phyloP scores from a whole-genome alignment of 768 basidiomycete species.

The Phanerochaete carnosa region DNA sequence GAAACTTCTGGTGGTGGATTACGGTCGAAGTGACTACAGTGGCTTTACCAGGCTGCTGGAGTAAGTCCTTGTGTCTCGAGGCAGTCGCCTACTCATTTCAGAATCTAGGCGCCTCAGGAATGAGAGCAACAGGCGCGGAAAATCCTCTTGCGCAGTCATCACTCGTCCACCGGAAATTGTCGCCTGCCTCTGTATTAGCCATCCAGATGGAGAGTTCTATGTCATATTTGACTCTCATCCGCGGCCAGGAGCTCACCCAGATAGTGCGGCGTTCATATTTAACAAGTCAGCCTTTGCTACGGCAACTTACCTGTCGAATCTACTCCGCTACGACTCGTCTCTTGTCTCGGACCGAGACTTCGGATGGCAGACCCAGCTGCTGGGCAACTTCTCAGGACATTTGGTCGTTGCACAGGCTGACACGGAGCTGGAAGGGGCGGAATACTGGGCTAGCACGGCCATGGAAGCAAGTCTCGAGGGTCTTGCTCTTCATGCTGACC shows the following conservation, averaged over 20 bases:
- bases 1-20: conserved; percentile 31
- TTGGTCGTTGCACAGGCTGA: conserved; percentile 39
- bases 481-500: conserved; percentile 38
- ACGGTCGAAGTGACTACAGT: conserved; percentile 31
- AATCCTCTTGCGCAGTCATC: conserved; percentile 45
- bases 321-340: conserved; percentile 46
- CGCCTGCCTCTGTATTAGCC: conserved; percentile 40
- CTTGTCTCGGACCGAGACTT: conserved; percentile 41
- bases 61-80: conserved; percentile 15
- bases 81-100: not conserved
- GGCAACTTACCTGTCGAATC: conserved; percentile 41
- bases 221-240: conserved; percentile 69
- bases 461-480: conserved; percentile 49
- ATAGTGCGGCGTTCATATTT: conserved; percentile 57
- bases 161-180: conserved; percentile 73
- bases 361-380: conserved; percentile 64
- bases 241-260: conserved; percentile 48
- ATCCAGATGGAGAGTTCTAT: conserved; percentile 33
- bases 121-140: not conserved
- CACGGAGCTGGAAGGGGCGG: conserved; percentile 1
- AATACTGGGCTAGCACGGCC: conserved; percentile 31
- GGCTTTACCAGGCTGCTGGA: conserved; percentile 33
- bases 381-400: conserved; percentile 58
- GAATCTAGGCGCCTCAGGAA: conserved; percentile 17
- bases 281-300: conserved; percentile 41